phyloP scores from a whole-genome alignment of 495 filamentous ascomycete genomes.

The Pseudotulostoma volvatum region DNA sequence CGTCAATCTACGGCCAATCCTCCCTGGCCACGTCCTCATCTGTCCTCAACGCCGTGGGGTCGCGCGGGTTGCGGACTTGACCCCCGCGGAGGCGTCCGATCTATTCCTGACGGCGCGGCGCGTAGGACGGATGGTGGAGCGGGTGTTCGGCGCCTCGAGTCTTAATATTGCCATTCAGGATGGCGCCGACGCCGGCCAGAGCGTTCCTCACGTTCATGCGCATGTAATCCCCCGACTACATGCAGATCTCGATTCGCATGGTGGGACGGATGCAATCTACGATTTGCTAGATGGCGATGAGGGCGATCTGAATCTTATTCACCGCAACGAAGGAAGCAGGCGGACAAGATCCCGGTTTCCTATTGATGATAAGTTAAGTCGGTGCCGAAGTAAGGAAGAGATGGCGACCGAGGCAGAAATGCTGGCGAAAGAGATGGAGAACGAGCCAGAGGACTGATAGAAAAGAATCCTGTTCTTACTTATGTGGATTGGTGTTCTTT shows the following conservation, averaged over 20 bases:
- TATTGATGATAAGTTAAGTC: constrained; percentile 47
- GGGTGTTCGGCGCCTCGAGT: constrained; percentile 45
- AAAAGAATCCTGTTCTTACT: no score
- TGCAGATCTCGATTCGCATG: constrained; percentile 35
- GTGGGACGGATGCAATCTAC: constrained; percentile 53
- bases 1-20: constrained; percentile 86
- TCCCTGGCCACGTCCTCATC: constrained; percentile 86
- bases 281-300: constrained; percentile 68
- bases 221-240: constrained; percentile 73
- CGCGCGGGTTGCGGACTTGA: constrained; percentile 60
- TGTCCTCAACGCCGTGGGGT: constrained; percentile 38
- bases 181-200: constrained; percentile 75
- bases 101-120: constrained; percentile 72
- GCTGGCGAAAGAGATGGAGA: constrained; percentile 41
- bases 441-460: constrained; percentile 7
- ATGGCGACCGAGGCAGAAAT: constrained; percentile 66
- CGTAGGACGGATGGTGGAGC: constrained; percentile 61
- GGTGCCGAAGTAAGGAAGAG: constrained; percentile 53
- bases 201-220: constrained; percentile 78
- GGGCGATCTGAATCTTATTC: constrained; percentile 57
- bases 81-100: constrained; percentile 56
- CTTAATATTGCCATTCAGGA: constrained; percentile 93
- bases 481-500: no score
- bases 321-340: constrained; percentile 16
- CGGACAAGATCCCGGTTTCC: constrained; percentile 30